Base-by-base conservation (phyloP, 345 rosid species). In the Rubroshorea leprosula region DNA sequence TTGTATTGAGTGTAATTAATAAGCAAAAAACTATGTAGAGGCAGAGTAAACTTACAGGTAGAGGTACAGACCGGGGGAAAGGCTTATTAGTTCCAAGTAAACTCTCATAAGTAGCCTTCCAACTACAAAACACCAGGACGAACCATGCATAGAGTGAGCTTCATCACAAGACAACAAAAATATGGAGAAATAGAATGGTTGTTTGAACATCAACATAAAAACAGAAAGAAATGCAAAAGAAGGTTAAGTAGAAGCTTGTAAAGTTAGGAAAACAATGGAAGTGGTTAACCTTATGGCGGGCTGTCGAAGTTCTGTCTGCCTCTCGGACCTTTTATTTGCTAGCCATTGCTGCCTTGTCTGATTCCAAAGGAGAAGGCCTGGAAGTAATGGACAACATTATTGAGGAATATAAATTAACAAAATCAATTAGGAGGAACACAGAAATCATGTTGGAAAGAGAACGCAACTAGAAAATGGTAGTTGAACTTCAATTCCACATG, bases 331-430 rank as follows among this genome's bases (percentile, higher is more conserved):
- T 31, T 66, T 72, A 61, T 53, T 77, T 67, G 77, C 78, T 57
- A 76, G 50, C 89, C 94, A 86, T 57, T 81, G 73, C 52, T 75
- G 77, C 76, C 89, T 80, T 55, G 67, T 67, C 61, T 86, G 85
- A 56, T 74, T 81, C 94, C 94, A 86, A 25, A 73, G 70, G 58
- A 75, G 72, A 63, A 77, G 76, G 46, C 93, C 93, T 77, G 77
- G 26, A 73, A 52, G 38, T 22, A 45, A 54, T 51, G 35, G 13
- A 51, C 46, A 21, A 39, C 8, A 47, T 24, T 20, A 23, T 23
- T 31, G 35, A 35, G 25, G 23, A n/a, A n/a, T n/a, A n/a, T n/a
- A n/a, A n/a, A n/a, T n/a, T n/a, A n/a, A n/a, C n/a, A n/a, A n/a
- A n/a, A n/a, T n/a, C n/a, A n/a, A n/a, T n/a, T n/a, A n/a, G n/a